phyloP scores from a whole-genome alignment of 371 early-diverging fungal genomes.

The Mucor lusitanicus region DNA sequence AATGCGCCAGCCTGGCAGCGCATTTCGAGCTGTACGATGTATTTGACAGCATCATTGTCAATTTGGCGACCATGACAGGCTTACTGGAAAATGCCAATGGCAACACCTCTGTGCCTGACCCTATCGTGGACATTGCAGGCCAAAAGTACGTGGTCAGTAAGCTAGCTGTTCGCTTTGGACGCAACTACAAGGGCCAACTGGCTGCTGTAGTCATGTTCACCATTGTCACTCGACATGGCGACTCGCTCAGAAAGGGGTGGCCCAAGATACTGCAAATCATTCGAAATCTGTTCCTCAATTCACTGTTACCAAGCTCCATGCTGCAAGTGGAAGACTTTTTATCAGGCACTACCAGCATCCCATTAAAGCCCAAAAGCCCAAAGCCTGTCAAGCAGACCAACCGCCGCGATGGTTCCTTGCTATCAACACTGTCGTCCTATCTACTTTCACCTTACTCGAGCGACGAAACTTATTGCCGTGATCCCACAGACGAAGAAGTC shows the following conservation, averaged over 20 bases:
- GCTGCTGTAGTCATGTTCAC: conserved; percentile 86
- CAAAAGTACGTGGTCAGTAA: conserved; percentile 69
- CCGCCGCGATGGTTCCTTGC: conserved; percentile 67
- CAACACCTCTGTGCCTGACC: conserved; percentile 58
- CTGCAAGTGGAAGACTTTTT: conserved; percentile 76
- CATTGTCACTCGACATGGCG: conserved; percentile 74
- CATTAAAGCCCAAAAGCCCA: conserved; percentile 62
- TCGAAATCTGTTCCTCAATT: conserved; percentile 82
- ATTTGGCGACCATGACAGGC: conserved; percentile 77
- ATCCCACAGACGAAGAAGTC: conserved; percentile 77
- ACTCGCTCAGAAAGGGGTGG: conserved; percentile 79
- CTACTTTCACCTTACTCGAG: conserved; percentile 70
- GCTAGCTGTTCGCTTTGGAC: conserved; percentile 82
- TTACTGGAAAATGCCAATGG: conserved; percentile 56
- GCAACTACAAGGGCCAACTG: conserved; percentile 85
- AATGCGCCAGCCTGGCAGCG: conserved; percentile 76
- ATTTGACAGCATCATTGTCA: conserved; percentile 77
- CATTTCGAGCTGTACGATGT: conserved; percentile 75
- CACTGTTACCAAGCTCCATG: conserved; percentile 63
- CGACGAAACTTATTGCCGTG: conserved; percentile 58
- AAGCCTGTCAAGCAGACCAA: conserved; percentile 50
- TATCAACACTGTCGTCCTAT: conserved; percentile 80
- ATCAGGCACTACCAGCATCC: conserved; percentile 68
- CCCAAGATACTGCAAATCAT: conserved; percentile 66
- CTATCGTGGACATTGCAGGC: conserved; percentile 61